Evolutionary conservation across 768 basidiomycete species (phyloP).

Genomic region (Boletus edulis): DNA sequence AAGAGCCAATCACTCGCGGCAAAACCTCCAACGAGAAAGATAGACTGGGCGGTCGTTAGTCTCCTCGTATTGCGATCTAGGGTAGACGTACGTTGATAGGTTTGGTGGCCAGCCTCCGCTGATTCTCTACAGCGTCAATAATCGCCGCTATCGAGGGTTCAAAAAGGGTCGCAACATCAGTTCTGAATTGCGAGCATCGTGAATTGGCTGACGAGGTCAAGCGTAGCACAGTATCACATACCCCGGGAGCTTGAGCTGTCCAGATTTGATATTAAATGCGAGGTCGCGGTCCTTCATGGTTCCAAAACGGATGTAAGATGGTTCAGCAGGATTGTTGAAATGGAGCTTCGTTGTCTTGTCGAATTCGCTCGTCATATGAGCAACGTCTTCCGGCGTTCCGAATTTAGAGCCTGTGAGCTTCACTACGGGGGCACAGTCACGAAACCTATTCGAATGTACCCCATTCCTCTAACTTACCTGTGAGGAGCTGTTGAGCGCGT

Average conservation of each 20-base stretch:
- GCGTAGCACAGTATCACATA: conserved; percentile 4
- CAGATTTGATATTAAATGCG: conserved; percentile 40
- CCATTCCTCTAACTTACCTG: conserved; percentile 26
- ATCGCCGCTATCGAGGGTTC: conserved; percentile 26
- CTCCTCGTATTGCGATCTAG: not conserved
- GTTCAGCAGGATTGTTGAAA: conserved; percentile 39
- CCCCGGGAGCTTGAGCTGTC: conserved; percentile 45
- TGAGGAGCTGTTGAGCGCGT: conserved; percentile 39
- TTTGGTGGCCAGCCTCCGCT: conserved; percentile 15
- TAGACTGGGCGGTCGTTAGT: conserved; percentile 21
- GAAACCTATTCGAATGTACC: not conserved
- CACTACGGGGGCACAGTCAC: conserved; percentile 24
- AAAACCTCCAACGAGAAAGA: conserved; percentile 47
- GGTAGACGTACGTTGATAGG: conserved; percentile 24
- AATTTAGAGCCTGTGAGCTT: conserved; percentile 42
- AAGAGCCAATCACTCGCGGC: conserved; percentile 45
- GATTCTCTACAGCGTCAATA: conserved; percentile 24
- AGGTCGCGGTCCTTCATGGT: conserved; percentile 40
- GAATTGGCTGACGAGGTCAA: not conserved
- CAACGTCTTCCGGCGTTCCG: conserved; percentile 37
- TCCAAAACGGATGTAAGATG: conserved; percentile 49
- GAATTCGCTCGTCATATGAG: conserved; percentile 41
- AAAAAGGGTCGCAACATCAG: conserved; percentile 31
- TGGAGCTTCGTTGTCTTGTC: conserved; percentile 47
- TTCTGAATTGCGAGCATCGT: conserved; percentile 8